Conservation (phyloP, 352 stramenopile species). For the Globisporangium irregulare region DNA sequence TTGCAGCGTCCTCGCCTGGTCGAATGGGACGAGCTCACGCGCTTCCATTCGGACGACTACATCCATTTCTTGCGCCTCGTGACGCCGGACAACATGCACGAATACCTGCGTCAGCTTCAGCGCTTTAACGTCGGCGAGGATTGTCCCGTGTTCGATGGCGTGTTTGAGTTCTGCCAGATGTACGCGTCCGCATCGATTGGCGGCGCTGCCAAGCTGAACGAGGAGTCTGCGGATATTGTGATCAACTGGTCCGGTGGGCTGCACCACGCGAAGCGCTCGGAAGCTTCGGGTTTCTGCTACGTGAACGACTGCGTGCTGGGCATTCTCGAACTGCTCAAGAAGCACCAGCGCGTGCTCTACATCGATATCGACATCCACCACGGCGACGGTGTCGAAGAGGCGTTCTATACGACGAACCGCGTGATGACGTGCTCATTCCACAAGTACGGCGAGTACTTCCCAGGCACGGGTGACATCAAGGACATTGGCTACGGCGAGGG, state of each 20-base stretch:
- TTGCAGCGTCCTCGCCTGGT: slow-evolving; percentile 91
- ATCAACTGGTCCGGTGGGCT: slow-evolving; percentile 99
- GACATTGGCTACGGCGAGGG: slow-evolving; percentile 87
- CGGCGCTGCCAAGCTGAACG: slow-evolving; percentile 95
- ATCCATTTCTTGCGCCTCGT: slow-evolving; percentile 99
- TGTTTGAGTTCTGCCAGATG: slow-evolving; percentile 99
- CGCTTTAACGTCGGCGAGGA: slow-evolving; percentile 99
- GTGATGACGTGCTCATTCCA: slow-evolving; percentile 99
- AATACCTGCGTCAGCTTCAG: slow-evolving; percentile 93
- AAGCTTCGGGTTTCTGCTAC: slow-evolving; percentile 99
- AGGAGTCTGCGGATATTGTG: slow-evolving; percentile 94
- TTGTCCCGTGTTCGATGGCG: slow-evolving; percentile 98
- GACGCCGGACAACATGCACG: slow-evolving; percentile 98
- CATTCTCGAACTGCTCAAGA: slow-evolving; percentile 98
- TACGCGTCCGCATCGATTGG: slow-evolving; percentile 97
- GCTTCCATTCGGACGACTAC: slow-evolving; percentile 99
- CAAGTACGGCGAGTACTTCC: slow-evolving; percentile 99
- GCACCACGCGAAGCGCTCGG: slow-evolving; percentile 98
- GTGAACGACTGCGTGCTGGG: slow-evolving; percentile 99
- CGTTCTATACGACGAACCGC: slow-evolving; percentile 99
- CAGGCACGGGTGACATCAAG: slow-evolving; percentile 91
- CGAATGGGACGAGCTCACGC: slow-evolving; percentile 96
- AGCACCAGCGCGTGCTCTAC: slow-evolving; percentile 97
- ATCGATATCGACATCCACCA: slow-evolving; percentile 99
- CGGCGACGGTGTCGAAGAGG: slow-evolving; percentile 98